Evolutionary conservation across 768 basidiomycete genomes (phyloP), one percentile per base, ranked within the genome.

Genomic region (Boletus rubescentipes): DNA sequence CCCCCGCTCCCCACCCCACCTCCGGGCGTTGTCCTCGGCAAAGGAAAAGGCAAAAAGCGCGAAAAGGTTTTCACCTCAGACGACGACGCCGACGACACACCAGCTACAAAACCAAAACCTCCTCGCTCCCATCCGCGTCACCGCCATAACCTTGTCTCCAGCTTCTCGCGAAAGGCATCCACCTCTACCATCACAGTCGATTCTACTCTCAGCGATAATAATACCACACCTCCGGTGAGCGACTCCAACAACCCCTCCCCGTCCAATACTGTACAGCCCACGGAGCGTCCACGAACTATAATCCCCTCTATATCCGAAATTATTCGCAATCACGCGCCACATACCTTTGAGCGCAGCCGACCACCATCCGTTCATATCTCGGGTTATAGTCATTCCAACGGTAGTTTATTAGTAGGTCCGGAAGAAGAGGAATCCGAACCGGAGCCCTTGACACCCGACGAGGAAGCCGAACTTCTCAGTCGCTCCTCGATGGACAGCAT

Each of bases 401-500:
- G 76, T 18, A 79, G 79, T 70, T 64, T 73, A 26, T 38, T 38
- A 21, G 76, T 73, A 11, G 67, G 79, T 20, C 75, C 75, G 40
- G 83, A 84, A 67, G 80, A 82, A 60, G 72, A 73, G 2, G 83
- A 84, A 66, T 68, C 72, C 9, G 73, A 72, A 39, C 77, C 79
- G 31, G 84, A 83, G 59, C 74, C 77, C 9, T 61, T 78, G 41
- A 67, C 77, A 37, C 72, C 74, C 36, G 78, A 80, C 49, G 85
- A 86, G 54, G 87, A 87, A 55, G 74, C 75, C 2, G 87, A 89
- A 41, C 63, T 86, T 43, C 59, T 89, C 46, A 85, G 87, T 37
- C 83, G 88, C n/a, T 93, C 92, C 20, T 93, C 91, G 16, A 82
- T 92, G 58, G 92, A 94, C 68, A 92, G 90, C 55, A 85, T 94